phyloP scores from a whole-genome alignment of 768 basidiomycete genomes.

The Paxillus rubicundulus region DNA sequence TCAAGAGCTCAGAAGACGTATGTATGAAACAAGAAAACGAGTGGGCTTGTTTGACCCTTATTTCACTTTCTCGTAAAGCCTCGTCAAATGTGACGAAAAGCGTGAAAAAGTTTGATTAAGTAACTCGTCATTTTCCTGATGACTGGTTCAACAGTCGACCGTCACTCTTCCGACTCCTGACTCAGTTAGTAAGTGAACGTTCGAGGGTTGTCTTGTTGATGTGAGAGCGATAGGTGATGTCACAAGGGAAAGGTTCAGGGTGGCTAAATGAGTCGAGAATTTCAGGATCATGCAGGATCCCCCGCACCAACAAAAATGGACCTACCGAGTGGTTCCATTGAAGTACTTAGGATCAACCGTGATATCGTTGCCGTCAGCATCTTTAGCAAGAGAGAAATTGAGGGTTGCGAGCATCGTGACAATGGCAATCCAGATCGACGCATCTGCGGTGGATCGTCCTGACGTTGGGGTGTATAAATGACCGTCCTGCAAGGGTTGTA shows the following conservation, averaged over 20 bases:
- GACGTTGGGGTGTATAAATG: too few relatives aligned
- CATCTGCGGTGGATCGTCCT: conserved; percentile 8
- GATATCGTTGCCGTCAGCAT: conserved; percentile 1
- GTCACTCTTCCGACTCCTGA: too few relatives aligned
- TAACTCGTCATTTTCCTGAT: too few relatives aligned
- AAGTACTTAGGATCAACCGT: conserved; percentile 1
- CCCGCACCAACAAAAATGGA: neutral
- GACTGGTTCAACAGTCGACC: too few relatives aligned
- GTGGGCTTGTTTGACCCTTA: too few relatives aligned
- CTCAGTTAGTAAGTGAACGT: neutral
- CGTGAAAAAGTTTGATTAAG: too few relatives aligned
- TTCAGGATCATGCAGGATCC: neutral
- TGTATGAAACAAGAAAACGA: too few relatives aligned
- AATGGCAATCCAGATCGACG: conserved; percentile 4
- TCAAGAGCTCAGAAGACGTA: too few relatives aligned
- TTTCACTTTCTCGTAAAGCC: too few relatives aligned
- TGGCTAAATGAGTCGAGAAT: neutral
- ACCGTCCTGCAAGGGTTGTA: too few relatives aligned
- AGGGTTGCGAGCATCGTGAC: conserved; percentile 5
- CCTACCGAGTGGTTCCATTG: conserved; percentile 5
- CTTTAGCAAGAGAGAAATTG: neutral
- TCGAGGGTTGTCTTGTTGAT: neutral
- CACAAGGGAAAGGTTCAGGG: conserved; percentile 3
- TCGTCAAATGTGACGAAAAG: too few relatives aligned
- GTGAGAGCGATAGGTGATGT: conserved; percentile 2